Base-by-base conservation (phyloP, 2,329 filamentous ascomycete species). In the Ascochyta lentis region DNA sequence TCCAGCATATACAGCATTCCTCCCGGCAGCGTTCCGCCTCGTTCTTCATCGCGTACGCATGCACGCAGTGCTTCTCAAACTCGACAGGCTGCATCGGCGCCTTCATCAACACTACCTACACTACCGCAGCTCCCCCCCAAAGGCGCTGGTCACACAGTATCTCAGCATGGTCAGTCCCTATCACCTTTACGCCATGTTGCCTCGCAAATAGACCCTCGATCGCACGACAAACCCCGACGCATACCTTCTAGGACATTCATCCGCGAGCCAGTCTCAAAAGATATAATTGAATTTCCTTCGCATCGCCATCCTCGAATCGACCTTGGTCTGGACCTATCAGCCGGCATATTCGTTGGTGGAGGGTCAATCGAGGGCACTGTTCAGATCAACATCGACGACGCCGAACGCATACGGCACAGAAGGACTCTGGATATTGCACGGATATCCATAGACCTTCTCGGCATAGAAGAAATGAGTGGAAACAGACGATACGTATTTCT, bases 261-360 rank as follows among this genome's bases (percentile, higher is more conserved):
- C 48, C 77, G 81, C 40, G 74, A 76, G 16, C 74, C 77, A 33
- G 67, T 76, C 33, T 80, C 80, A 2, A 74, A 75, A 34, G 81
- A 84, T 43, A 73, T 84, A 24, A 62, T 84, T 16, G 80, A 83
- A 24, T 79, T 77, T 58, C 80, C 81, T 16, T 76, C 72, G 12
- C 76, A 79, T 61, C 77, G 76, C 41, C 81, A 84, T 70, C 78
- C 80, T 29, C 76, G 81, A 35, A 70, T 84, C 3, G 74, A 77
- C 34, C 70, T 83, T 7, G 80, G 80, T 15, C 63, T 84, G n/a
- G 79, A 80, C 45, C 70, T 82, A 23, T 78, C 78, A 27, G 80
- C 81, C 16, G 77, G 81, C 4, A 67, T 84, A 8, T 84, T 83
- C 55, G 80, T 84, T n/a, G 83, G 83, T 16, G 82, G 82, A 26